Base-by-base conservation (phyloP, 352 stramenopile species). In the Elongisporangium senticosum region DNA sequence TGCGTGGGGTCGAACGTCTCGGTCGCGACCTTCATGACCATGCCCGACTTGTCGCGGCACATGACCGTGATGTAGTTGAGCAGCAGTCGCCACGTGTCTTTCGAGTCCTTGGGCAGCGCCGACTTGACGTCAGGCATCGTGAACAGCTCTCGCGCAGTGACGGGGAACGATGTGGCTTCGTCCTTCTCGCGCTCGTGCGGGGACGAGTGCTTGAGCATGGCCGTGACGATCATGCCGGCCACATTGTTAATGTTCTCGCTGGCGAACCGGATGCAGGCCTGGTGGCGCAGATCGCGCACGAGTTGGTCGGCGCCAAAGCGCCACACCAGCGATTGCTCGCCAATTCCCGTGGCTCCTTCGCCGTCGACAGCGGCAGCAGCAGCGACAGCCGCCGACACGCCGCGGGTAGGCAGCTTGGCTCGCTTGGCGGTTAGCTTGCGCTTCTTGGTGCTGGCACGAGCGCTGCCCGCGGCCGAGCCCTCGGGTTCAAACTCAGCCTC, bases 11-110 rank as follows among this genome's bases (percentile, higher is more conserved):
- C 79, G 55, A 91, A 90, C 48, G 70, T 56, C 56, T 96, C 84
- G 26, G 82, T 62, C 20, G 77, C 74, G 3, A 87, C 78, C 63
- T 94, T 94, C 65, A 89, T 86, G 51, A 96, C 68, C 86, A 96
- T 96, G 15, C 84, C 86, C 8, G 84, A 93, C 68, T 92, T 91
- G 71, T 96, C 83, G 43, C 83, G 83, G 56, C 84, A 94, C 86
- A 96, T 96, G 63, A 92, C 83, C 55, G 82, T 89, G 57, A 96
- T 83, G 74, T 93, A 96, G 62, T 94, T 94, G 23, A 96, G 75
- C 51, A 96, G 58, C 53, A 94, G 64, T 0, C 83, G 79, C 84
- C 84, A 96, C 54, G 83, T 86, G 58, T 94, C 86, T 53, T 88
- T 90, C 19, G 75, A 77, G 54, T 91, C 80, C 51, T 86, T 67